Percentiles rank a stretch among this genome's conserved stretches.
phyloP scores from a whole-genome alignment of 768 basidiomycete genomes.

The Tylopilus sp. region DNA sequence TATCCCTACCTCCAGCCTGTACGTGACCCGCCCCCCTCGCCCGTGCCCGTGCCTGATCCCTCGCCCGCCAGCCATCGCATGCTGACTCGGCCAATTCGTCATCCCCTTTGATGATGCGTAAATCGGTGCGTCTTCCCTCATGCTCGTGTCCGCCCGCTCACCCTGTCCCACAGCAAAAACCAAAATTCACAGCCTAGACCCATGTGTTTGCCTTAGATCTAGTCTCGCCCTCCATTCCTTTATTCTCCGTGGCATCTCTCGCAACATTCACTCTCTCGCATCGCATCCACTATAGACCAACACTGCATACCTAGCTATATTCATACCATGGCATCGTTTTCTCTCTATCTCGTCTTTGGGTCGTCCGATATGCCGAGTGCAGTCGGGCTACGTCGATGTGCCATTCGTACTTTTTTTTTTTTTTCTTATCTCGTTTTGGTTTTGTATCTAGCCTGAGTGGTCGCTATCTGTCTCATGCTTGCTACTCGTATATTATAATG shows the following conservation, averaged over 20 bases:
- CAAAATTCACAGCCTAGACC: conserved; percentile 34
- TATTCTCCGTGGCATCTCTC: background rate
- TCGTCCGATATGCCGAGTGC: conserved; percentile 16
- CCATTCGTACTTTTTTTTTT: background rate
- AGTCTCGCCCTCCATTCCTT: conserved; percentile 8
- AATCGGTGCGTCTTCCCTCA: conserved; percentile 36
- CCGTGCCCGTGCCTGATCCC: conserved; percentile 6
- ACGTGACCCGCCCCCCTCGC: conserved; percentile 12
- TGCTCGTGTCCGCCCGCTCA: background rate
- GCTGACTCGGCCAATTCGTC: conserved; percentile 38
- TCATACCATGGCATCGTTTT: conserved; percentile 31
- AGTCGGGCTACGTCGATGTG: conserved; percentile 8
- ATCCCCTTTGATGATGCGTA: conserved; percentile 55
- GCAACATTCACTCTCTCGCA: background rate
- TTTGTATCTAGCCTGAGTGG: conserved; percentile 18
- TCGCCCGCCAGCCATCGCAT: conserved; percentile 31
- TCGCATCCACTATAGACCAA: conserved; percentile 30
- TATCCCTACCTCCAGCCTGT: conserved; percentile 39
- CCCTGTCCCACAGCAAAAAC: conserved; percentile 21
- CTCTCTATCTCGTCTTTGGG: conserved; percentile 11
- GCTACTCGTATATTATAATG: conserved; percentile 25
- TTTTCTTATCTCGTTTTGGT: conserved; percentile 1
- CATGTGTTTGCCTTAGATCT: conserved; percentile 26
- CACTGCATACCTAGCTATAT: conserved; percentile 34
- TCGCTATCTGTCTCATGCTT: background rate